These are phyloP conservation scores for Xerocomus minutiporus DNA, from an alignment of 1,284 basidiomycete genomes.

Conservation along the genomic window DNA sequence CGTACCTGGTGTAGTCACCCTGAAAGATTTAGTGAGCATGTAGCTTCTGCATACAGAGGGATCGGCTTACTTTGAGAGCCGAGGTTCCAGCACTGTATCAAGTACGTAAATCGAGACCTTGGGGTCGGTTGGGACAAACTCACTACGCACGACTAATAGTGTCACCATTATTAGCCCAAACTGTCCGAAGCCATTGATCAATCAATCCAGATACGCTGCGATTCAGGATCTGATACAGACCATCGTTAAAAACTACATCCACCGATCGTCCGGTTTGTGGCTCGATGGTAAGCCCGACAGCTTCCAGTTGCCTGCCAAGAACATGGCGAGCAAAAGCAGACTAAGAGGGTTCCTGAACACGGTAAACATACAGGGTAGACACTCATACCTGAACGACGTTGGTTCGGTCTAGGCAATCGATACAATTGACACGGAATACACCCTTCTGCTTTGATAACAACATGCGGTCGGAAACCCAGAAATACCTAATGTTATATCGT, in stretches of 20 bases:
- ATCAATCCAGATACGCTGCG: slow-evolving; percentile 1
- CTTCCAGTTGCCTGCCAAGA: slow-evolving; percentile 75
- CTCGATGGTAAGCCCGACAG: slow-evolving; percentile 65
- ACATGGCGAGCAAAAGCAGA: slow-evolving; percentile 87
- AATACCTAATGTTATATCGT: slow-evolving; percentile 49
- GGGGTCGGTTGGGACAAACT: slow-evolving; percentile 30
- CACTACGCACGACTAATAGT: slow-evolving; percentile 84
- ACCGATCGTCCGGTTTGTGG: slow-evolving; percentile 49
- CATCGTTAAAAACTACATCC: slow-evolving; percentile 83
- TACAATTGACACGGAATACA: slow-evolving; percentile 85
- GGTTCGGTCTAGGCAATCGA: slow-evolving; percentile 89
- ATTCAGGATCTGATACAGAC: slow-evolving; percentile 38
- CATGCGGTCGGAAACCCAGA: slow-evolving; percentile 76
- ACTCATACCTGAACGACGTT: slow-evolving; percentile 76
- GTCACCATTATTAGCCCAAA: slow-evolving; percentile 96
- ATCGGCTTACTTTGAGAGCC: slow-evolving; percentile 69
- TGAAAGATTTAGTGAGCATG: slow-evolving; percentile 28
- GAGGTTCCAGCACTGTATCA: slow-evolving; percentile 74
- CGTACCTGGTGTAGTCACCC: slow-evolving; percentile 89
- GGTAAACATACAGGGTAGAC: background rate
- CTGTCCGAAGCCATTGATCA: slow-evolving; percentile 34
- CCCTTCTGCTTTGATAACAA: slow-evolving; percentile 80
- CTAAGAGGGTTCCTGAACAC: slow-evolving; percentile 36
- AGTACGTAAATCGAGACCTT: slow-evolving; percentile 9
- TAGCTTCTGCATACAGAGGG: background rate